Conservation (phyloP, 441 rosid species). For the Croton laevigatus region DNA sequence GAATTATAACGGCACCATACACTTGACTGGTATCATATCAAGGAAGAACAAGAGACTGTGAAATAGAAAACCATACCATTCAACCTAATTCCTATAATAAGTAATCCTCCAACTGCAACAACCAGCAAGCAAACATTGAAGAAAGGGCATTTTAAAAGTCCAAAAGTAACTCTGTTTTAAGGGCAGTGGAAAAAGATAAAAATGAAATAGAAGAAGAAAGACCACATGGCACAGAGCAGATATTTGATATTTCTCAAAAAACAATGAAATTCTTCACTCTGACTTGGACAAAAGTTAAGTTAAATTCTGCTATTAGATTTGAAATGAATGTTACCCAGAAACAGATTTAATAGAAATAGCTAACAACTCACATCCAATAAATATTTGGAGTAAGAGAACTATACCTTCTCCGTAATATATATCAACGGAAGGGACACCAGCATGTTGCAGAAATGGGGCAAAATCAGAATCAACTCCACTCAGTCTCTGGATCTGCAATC, state of each 20-base stretch:
- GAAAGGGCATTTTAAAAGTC: background rate
- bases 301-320: background rate
- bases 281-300: background rate
- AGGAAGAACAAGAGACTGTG: background rate
- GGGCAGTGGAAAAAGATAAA: background rate
- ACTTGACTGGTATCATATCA: background rate
- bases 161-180: background rate
- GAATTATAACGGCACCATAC: background rate
- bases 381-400: background rate
- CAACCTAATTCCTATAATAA: background rate
- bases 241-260: background rate
- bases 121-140: background rate
- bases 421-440: constrained; percentile 84
- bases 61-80: background rate
- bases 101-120: background rate
- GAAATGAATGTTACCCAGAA: background rate
- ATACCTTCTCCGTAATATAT: constrained; percentile 87
- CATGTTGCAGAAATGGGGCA: constrained; percentile 87
- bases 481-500: constrained; percentile 75
- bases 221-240: background rate
- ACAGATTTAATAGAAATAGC: background rate
- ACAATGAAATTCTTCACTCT: background rate
- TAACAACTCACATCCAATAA: background rate
- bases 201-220: background rate
- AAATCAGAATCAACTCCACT: constrained; percentile 87